A percentile compares a stretch with the other conserved stretches of the same genome.
phyloP scores from a whole-genome alignment of 371 early-diverging fungal genomes.

The Mortierella sp. region DNA sequence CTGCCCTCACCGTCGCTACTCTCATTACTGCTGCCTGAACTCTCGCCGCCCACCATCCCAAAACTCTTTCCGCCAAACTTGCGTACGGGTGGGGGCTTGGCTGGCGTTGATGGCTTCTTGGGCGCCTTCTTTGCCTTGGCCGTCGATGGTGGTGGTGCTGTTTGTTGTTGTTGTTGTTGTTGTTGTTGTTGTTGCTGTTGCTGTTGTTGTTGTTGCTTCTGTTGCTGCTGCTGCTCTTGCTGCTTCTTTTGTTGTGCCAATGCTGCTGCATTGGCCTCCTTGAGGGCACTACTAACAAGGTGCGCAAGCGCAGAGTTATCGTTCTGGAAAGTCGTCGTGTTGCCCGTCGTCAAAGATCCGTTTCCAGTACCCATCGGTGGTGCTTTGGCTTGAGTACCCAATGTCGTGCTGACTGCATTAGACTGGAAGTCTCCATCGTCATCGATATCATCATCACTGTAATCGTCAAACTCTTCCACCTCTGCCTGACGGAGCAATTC shows the following conservation, averaged over 20 bases:
- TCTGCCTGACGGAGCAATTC: constrained; percentile 52
- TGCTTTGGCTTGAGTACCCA: not conserved
- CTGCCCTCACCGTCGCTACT: constrained; percentile 56
- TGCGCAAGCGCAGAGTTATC: constrained; percentile 42
- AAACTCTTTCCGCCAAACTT: constrained; percentile 58
- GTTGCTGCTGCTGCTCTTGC: not conserved
- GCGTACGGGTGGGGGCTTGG: constrained; percentile 48
- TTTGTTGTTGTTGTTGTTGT: constrained; percentile 18
- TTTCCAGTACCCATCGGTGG: constrained; percentile 20
- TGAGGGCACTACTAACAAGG: constrained; percentile 40
- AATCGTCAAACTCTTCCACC: constrained; percentile 50
- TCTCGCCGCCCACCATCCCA: constrained; percentile 54
- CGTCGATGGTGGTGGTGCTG: not conserved
- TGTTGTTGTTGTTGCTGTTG: constrained; percentile 25
- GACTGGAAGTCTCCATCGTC: constrained; percentile 25
- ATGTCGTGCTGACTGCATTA: not conserved
- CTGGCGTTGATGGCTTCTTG: constrained; percentile 24
- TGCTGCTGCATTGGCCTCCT: constrained; percentile 29
- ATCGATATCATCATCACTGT: constrained; percentile 39
- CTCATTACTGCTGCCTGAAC: constrained; percentile 54
- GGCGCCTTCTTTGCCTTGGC: constrained; percentile 45
- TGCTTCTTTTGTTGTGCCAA: constrained; percentile 22
- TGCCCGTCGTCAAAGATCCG: constrained; percentile 17
- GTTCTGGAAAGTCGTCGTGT: constrained; percentile 27
- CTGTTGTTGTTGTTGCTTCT: constrained; percentile 1